Base-by-base conservation (phyloP, 108 stramenopile genomes). In the Aurantiochytrium sp. region DNA sequence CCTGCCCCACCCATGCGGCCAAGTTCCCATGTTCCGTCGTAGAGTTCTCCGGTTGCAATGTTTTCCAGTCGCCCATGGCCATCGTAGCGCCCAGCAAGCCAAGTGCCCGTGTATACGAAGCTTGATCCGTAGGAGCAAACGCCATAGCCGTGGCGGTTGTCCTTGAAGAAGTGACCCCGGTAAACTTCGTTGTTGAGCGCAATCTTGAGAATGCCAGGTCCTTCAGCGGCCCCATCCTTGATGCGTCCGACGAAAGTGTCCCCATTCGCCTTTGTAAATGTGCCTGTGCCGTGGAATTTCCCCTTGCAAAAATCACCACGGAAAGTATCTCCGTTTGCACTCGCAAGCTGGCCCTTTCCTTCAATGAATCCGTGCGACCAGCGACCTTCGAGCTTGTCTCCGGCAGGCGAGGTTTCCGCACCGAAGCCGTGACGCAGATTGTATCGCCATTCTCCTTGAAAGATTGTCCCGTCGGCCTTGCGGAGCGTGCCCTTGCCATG, bases 1-100 rank as follows among this genome's bases (percentile, higher is more conserved):
- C 97, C 97, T 25, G 94, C 90, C 8, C 97, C 97, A 88, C 97
- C 96, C 96, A 97, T 97, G 5, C 94, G 91, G 92, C 96, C 96
- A 55, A 94, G 91, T 12, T 94, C 94, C 96, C 96, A 98, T 59
- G 91, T 92, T 6, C 97, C 97, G 89, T 97, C 96, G 89, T 98
- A 98, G 3, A 83, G 45, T 23, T 83, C 76, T 53, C 76, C 76
- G 4, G 76, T 83, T 14, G n/a, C 51, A 16, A 53, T 6, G 49
- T 83, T 83, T 35, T 83, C 49, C 8, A 83, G 51, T 6, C 45
- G 76, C 1, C 76, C 76, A 12, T 83, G 45, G 45, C 76, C 76
- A 23, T 83, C 76, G 28, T 53, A 83, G 76, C 51, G 76, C 6
- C 76, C 76, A 21, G n/a, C 28, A 35, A n/a, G 19, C 76, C 76